Percentiles rank a stretch among this genome's conserved stretches.
Conservation (phyloP, 306 rosid species). For the Pyrus bretschneideri region DNA sequence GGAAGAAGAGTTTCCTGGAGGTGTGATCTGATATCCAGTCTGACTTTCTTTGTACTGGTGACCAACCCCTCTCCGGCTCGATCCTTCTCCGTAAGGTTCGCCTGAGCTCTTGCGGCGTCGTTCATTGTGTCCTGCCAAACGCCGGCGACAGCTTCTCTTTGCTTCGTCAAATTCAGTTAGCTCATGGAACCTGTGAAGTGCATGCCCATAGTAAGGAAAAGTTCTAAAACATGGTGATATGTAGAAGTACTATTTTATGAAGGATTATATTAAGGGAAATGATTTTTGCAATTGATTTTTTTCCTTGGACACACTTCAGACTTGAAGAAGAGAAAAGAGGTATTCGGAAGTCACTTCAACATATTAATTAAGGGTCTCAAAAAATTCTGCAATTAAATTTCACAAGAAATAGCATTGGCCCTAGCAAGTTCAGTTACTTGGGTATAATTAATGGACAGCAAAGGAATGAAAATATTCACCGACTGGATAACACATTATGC, state of each 20-base stretch:
- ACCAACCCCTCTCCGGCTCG: slow-evolving; percentile 20
- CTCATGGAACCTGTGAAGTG: slow-evolving; percentile 69
- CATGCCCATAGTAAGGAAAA: background rate
- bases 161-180: slow-evolving; percentile 74
- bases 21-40: slow-evolving; percentile 7
- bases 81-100: slow-evolving; percentile 46
- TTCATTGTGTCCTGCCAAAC: slow-evolving; percentile 82
- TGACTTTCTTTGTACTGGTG: slow-evolving; percentile 11
- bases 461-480: background rate
- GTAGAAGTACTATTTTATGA: background rate
- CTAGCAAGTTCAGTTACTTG: background rate
- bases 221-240: background rate
- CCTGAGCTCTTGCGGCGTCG: slow-evolving; percentile 54
- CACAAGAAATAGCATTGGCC: background rate
- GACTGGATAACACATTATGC: background rate
- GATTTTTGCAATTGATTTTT: background rate
- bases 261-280: background rate
- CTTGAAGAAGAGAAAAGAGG: background rate
- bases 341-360: background rate
- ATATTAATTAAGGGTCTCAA: background rate
- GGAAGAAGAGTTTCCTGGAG: slow-evolving; percentile 45
- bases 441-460: background rate
- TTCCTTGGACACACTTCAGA: background rate
- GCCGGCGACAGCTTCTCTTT: slow-evolving; percentile 83
- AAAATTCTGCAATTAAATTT: background rate